Conservation (phyloP, 805 yeast genomes). For the Debaryomyces castellii region DNA sequence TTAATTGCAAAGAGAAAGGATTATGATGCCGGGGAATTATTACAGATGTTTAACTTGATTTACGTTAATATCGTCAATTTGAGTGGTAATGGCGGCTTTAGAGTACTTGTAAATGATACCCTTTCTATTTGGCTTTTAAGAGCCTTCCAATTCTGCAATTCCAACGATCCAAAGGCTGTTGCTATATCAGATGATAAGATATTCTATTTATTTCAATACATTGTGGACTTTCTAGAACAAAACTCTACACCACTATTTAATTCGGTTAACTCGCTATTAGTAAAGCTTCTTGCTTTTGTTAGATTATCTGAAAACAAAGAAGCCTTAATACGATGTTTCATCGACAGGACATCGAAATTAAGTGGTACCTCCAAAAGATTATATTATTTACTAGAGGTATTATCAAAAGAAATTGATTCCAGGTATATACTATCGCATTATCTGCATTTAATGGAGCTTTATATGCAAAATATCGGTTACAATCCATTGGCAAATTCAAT, state of each 20-base stretch:
- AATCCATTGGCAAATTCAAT: conserved; percentile 66
- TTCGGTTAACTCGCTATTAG: conserved; percentile 61
- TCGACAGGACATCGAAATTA: conserved; percentile 7
- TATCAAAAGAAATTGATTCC: conserved; percentile 48
- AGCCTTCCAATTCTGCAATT: conserved; percentile 37
- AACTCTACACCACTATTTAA: conserved; percentile 70
- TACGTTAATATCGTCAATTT: background rate
- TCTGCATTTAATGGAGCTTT: conserved; percentile 46
- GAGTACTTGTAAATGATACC: conserved; percentile 55
- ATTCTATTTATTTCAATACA: conserved; percentile 39
- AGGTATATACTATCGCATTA: conserved; percentile 39
- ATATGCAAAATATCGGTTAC: conserved; percentile 52
- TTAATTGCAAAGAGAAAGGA: background rate
- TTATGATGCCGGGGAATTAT: background rate
- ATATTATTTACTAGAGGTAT: conserved; percentile 58
- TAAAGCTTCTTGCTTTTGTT: conserved; percentile 48
- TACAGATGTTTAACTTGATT: background rate
- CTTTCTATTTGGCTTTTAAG: conserved; percentile 66
- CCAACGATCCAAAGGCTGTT: background rate
- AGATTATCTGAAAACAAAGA: conserved; percentile 11
- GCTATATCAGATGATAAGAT: background rate
- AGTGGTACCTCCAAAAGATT: conserved; percentile 47
- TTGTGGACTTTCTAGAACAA: conserved; percentile 69
- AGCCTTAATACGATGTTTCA: conserved; percentile 28
- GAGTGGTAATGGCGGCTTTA: conserved; percentile 1